A percentile compares a stretch with the other conserved stretches of the same genome.
phyloP scores from a whole-genome alignment of 1,284 basidiomycete species.

The Marasmius oreades region DNA sequence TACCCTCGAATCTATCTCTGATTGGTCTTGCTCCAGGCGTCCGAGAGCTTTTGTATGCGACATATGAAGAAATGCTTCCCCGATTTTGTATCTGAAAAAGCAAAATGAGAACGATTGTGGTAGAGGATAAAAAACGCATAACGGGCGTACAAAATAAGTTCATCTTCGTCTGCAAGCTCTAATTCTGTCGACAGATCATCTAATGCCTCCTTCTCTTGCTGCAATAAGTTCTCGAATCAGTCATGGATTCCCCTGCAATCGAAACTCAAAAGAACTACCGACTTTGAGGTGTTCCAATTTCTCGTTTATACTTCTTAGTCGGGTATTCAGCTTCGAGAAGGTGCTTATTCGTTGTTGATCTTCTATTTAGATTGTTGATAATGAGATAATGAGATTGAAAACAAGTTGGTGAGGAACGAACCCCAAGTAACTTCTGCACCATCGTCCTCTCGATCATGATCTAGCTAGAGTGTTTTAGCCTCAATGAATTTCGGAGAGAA shows the following conservation, averaged over 20 bases:
- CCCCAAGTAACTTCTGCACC: conserved; percentile 94
- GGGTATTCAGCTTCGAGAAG: conserved; percentile 89
- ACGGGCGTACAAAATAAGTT: conserved; percentile 63
- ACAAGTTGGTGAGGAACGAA: conserved; percentile 31
- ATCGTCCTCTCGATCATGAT: conserved; percentile 75
- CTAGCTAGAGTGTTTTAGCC: conserved; percentile 43
- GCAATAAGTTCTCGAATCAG: neutral
- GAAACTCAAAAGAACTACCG: neutral
- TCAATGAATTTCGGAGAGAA: neutral
- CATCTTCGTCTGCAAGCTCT: conserved; percentile 85
- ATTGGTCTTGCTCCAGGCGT: conserved; percentile 72
- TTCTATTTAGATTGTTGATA: conserved; percentile 45
- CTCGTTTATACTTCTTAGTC: conserved; percentile 71
- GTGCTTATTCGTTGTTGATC: conserved; percentile 93
- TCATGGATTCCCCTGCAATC: neutral
- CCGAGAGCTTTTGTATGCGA: conserved; percentile 68
- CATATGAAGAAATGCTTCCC: conserved; percentile 87
- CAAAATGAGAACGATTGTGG: no score
- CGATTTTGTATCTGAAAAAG: conserved; percentile 75
- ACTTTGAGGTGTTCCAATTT: conserved; percentile 70
- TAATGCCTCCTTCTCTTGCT: conserved; percentile 92
- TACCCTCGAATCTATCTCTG: conserved; percentile 58
- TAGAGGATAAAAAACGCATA: no score
- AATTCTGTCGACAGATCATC: conserved; percentile 88
- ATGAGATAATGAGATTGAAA: neutral